Percentiles rank a stretch among this genome's conserved stretches.
phyloP scores from a whole-genome alignment of 1,284 basidiomycete genomes.

The Coriolopsis trogii region DNA sequence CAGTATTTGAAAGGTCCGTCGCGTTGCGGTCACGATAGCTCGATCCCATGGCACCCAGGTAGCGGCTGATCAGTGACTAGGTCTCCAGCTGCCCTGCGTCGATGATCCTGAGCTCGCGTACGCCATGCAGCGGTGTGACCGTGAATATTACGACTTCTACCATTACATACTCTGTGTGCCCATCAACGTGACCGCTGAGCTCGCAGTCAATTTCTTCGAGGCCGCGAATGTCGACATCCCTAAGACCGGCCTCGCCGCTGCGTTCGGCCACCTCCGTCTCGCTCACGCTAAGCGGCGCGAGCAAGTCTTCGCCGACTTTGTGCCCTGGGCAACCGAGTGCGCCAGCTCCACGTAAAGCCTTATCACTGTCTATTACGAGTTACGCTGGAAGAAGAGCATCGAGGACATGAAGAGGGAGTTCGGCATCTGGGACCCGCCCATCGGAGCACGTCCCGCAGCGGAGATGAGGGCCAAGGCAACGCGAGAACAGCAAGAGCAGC shows the following conservation, averaged over 20 bases:
- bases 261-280: slow-evolving; percentile 74
- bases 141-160: slow-evolving; percentile 97
- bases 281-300: slow-evolving; percentile 55
- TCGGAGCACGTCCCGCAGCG: slow-evolving; percentile 53
- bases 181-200: slow-evolving; percentile 89
- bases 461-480: slow-evolving; percentile 20
- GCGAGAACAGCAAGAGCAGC: slow-evolving; percentile 1
- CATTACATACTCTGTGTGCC: slow-evolving; percentile 89
- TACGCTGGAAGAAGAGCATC: slow-evolving; percentile 87
- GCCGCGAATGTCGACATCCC: slow-evolving; percentile 92
- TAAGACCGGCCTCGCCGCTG: slow-evolving; percentile 81
- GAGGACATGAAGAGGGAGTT: slow-evolving; percentile 81
- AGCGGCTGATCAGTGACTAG: not conserved
- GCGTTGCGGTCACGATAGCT: no score
- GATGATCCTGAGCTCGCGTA: slow-evolving; percentile 93
- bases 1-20: no score
- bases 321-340: slow-evolving; percentile 89
- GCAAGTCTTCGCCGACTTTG: slow-evolving; percentile 77
- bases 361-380: slow-evolving; percentile 95
- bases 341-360: slow-evolving; percentile 77
- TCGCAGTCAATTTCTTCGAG: slow-evolving; percentile 97
- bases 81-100: slow-evolving; percentile 85
- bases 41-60: no score
- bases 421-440: slow-evolving; percentile 80
- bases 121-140: slow-evolving; percentile 97